phyloP scores from a whole-genome alignment of 257 asterid species.

The Solanum clarkiae region DNA sequence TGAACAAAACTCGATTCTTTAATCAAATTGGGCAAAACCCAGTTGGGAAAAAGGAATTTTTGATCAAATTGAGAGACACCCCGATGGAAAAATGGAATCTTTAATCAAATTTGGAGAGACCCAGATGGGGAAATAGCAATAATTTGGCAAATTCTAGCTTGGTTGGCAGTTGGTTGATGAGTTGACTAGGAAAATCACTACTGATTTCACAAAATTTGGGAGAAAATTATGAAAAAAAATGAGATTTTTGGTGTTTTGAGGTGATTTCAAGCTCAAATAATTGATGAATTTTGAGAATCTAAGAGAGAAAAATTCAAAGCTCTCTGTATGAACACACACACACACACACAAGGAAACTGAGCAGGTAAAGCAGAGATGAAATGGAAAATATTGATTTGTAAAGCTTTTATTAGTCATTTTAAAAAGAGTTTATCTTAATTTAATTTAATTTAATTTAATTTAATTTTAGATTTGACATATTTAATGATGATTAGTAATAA shows the following conservation, averaged over 20 bases:
- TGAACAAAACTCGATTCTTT: not conserved
- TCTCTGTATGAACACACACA: not conserved
- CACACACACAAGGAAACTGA: not conserved
- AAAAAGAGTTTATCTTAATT: not conserved
- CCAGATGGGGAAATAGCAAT: not conserved
- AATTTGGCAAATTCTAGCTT: not conserved
- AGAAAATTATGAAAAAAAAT: not conserved
- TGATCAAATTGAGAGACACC: not conserved
- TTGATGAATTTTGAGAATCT: not conserved
- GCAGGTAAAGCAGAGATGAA: not conserved
- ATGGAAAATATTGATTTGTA: not conserved
- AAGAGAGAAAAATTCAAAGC: not conserved
- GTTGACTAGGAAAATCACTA: conserved; percentile 2
- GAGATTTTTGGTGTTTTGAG: not conserved
- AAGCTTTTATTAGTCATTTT: not conserved
- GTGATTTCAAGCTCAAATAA: not conserved
- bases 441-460: no score
- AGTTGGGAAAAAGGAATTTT: not conserved
- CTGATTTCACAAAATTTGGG: not conserved
- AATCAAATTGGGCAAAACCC: conserved; percentile 3
- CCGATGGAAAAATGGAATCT: not conserved
- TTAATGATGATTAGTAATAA: not conserved
- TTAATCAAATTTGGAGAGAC: not conserved
- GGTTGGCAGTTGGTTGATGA: not conserved
- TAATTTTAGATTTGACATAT: not conserved